These are phyloP conservation scores for Stramenopiles sp. DNA, from an alignment of 352 stramenopile genomes.

Conservation along the genomic window DNA sequence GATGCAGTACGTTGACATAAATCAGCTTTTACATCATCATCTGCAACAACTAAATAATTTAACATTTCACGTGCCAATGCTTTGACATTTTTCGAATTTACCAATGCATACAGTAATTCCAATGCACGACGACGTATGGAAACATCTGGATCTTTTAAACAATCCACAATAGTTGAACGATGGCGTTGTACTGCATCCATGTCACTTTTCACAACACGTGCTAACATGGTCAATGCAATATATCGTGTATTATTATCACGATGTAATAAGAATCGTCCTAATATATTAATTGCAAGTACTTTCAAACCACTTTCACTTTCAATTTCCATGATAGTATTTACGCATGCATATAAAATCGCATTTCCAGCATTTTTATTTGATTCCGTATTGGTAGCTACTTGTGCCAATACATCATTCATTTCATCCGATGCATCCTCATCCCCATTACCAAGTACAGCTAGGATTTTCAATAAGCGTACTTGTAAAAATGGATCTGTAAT, in stretches of 20 bases:
- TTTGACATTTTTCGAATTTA: slow-evolving; percentile 77
- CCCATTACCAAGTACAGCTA: slow-evolving; percentile 78
- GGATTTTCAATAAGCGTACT: slow-evolving; percentile 48
- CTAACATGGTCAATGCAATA: slow-evolving; percentile 86
- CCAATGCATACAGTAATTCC: slow-evolving; percentile 94
- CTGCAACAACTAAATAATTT: slow-evolving; percentile 70
- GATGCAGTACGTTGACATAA: slow-evolving; percentile 98
- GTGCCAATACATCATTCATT: slow-evolving; percentile 70
- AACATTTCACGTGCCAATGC: slow-evolving; percentile 83
- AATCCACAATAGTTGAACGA: slow-evolving; percentile 79
- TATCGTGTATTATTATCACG: slow-evolving; percentile 91
- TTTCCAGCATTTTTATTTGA: slow-evolving; percentile 74
- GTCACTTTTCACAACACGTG: slow-evolving; percentile 63
- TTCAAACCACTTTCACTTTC: slow-evolving; percentile 53
- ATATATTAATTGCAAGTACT: slow-evolving; percentile 66
- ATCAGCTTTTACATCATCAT: slow-evolving; percentile 71
- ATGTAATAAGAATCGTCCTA: slow-evolving; percentile 90
- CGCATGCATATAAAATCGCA: slow-evolving; percentile 84
- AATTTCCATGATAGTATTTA: slow-evolving; percentile 87
- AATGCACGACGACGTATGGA: slow-evolving; percentile 78
- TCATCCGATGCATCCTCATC: slow-evolving; percentile 72
- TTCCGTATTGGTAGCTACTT: slow-evolving; percentile 69
- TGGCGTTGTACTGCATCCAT: slow-evolving; percentile 72
- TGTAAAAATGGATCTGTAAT: slow-evolving; percentile 96
- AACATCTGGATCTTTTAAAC: slow-evolving; percentile 86